phyloP scores from a whole-genome alignment of 192 early-diverging fungal genomes.

The Gryganskiella cystojenkinii region DNA sequence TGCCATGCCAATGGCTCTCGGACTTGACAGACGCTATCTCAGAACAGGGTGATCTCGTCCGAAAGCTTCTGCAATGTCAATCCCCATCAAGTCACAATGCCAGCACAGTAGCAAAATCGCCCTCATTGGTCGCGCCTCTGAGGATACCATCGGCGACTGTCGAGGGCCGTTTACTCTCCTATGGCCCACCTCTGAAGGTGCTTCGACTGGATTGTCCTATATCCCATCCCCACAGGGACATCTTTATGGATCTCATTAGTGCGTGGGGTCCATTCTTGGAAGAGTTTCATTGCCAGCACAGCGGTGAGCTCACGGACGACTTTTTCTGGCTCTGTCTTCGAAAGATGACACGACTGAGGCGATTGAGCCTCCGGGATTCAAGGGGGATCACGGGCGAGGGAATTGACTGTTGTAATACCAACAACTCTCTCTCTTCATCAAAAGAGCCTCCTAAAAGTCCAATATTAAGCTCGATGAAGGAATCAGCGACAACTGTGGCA shows the following conservation, averaged over 20 bases:
- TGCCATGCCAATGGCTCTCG: constrained; percentile 18
- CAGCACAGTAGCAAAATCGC: not conserved
- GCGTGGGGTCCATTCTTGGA: constrained; percentile 11
- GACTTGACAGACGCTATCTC: not conserved
- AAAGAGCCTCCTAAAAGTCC: too few species aligned
- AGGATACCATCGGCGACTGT: not conserved
- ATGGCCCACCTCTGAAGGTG: constrained; percentile 14
- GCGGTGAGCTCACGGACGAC: constrained; percentile 20
- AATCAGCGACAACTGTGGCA: not conserved
- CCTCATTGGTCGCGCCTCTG: not conserved
- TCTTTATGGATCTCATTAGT: constrained; percentile 10
- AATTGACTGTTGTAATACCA: not conserved
- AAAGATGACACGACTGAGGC: constrained; percentile 20
- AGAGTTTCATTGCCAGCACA: constrained; percentile 19
- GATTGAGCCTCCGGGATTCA: constrained; percentile 24
- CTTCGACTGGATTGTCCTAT: constrained; percentile 17
- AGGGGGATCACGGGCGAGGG: constrained; percentile 32
- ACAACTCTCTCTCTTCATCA: too few species aligned
- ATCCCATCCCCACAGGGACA: constrained; percentile 22
- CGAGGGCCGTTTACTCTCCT: not conserved
- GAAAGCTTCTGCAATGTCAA: not conserved
- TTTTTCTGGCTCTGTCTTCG: constrained; percentile 17
- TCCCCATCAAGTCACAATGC: not conserved
- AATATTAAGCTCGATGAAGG: not conserved
- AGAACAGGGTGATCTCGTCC: not conserved